Evolutionary conservation across 2,329 filamentous ascomycete genomes (phyloP), one percentile per base, ranked within the genome.

Genomic region (Gliomastix tumulicola): DNA sequence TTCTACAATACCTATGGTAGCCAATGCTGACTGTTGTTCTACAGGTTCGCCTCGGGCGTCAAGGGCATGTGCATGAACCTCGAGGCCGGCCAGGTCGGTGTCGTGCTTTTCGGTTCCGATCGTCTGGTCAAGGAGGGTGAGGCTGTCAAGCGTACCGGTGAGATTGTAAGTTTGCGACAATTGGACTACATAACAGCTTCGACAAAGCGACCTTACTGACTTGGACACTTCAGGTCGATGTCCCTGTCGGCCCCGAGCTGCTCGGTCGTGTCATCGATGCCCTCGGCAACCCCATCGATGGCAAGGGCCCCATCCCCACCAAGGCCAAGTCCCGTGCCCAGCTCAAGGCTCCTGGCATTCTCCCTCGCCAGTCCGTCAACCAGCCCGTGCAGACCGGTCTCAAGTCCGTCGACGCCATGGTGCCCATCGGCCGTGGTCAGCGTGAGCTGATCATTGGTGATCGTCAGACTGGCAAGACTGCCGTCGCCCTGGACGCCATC

Each of bases 11-110:
- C 32, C 44, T 56, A 49, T 53, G 37, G n/a, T 22, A 15, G 23
- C 23, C n/a, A n/a, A n/a, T n/a, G n/a, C n/a, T n/a, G n/a, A n/a
- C n/a, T n/a, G n/a, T n/a, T n/a, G n/a, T n/a, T n/a, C n/a, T n/a
- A 27, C 23, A 96, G 89, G 79, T 98, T 98, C 77, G 88, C 92
- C 60, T 98, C 92, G 51, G 92, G 92, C 69, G 92, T 97, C 72
- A 97, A 97, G 84, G 92, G 92, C 70, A 98, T 98, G 92, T 97
- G 90, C 87, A 97, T 98, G 90, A 98, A 98, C 86, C 83, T 98
- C 73, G 92, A 98, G 77, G 92, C 92, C 70, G 92, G 92, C 69
- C 92, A 97, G 74, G 92, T 98, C 75, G 92, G 92, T 95, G 89
- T 98, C 62, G 92, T 98, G 81, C 81, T 98, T 63, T 98, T 98